phyloP scores from a whole-genome alignment of 2,329 filamentous ascomycete genomes.

The Penicillium brasilianum region DNA sequence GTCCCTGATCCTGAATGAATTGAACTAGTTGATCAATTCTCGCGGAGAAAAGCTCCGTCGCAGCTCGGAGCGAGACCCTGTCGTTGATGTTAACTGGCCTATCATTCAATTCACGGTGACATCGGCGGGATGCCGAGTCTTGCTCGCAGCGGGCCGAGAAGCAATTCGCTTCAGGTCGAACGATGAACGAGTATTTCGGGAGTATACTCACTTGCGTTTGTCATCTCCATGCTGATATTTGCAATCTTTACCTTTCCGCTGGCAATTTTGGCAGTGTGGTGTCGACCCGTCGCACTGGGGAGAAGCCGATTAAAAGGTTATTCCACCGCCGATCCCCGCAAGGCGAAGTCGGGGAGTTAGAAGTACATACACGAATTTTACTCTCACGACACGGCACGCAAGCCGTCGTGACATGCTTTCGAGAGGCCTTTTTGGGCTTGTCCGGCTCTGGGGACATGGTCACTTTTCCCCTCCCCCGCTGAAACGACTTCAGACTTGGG shows the following conservation, averaged over 20 bases:
- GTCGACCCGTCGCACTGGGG: slow-evolving; percentile 45
- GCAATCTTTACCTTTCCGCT: slow-evolving; percentile 46
- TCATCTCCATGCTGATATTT: slow-evolving; percentile 48
- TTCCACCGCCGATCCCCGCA: slow-evolving; percentile 6
- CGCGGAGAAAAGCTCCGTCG: slow-evolving; percentile 45
- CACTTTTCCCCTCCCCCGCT: neutral
- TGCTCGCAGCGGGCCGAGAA: slow-evolving; percentile 4
- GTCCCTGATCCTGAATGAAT: slow-evolving; percentile 49
- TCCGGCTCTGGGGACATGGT: slow-evolving; percentile 34
- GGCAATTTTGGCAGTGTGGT: slow-evolving; percentile 46
- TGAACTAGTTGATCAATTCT: slow-evolving; percentile 46
- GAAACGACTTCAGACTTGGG: neutral
- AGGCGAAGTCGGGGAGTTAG: neutral
- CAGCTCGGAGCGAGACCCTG: slow-evolving; percentile 44
- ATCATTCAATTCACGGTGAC: neutral
- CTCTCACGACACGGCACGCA: slow-evolving; percentile 53
- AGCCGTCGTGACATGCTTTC: slow-evolving; percentile 53
- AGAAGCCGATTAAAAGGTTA: slow-evolving; percentile 11
- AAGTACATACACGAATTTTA: slow-evolving; percentile 48
- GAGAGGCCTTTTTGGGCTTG: slow-evolving; percentile 39
- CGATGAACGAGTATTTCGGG: neutral
- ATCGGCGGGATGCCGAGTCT: slow-evolving; percentile 7
- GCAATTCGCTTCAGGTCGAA: neutral
- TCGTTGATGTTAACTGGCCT: slow-evolving; percentile 6
- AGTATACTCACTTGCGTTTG: slow-evolving; percentile 45